Evolutionary conservation across 2,329 filamentous ascomycete species (phyloP).

Genomic region (Phialophora expanda): DNA sequence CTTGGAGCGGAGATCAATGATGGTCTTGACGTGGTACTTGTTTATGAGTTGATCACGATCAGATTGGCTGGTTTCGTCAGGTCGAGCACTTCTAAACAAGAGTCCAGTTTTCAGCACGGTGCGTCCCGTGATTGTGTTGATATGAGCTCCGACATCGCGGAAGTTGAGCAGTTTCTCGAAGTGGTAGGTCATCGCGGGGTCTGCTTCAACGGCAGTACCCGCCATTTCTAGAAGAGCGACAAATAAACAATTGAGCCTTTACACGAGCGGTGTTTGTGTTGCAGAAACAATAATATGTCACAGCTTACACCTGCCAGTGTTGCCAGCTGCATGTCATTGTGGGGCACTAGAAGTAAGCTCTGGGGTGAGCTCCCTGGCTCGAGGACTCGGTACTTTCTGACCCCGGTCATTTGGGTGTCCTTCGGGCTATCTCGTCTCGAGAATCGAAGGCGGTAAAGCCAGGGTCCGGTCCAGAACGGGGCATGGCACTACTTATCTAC

Average conservation of each 20-base stretch:
- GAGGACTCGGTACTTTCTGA: not conserved
- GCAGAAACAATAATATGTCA: conserved; percentile 9
- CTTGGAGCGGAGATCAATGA: conserved; percentile 81
- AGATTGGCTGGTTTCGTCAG: conserved; percentile 71
- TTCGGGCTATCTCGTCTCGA: conserved; percentile 1
- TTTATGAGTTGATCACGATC: conserved; percentile 67
- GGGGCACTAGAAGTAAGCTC: conserved; percentile 15
- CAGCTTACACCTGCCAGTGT: not conserved
- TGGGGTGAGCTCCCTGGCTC: conserved; percentile 14
- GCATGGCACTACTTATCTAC: conserved; percentile 14
- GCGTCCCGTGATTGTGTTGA: conserved; percentile 52
- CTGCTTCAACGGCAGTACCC: not conserved
- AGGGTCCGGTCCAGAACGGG: conserved; percentile 24
- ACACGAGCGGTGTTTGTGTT: not conserved
- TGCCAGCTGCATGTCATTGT: conserved; percentile 10
- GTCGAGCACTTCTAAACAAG: conserved; percentile 71
- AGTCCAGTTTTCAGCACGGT: conserved; percentile 64
- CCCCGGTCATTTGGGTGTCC: not conserved
- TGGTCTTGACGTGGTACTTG: conserved; percentile 68
- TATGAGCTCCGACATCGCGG: conserved; percentile 68
- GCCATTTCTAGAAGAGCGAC: not conserved
- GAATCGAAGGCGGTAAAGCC: conserved; percentile 12
- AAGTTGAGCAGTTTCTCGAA: conserved; percentile 73
- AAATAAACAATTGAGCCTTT: not conserved
- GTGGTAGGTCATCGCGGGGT: not conserved